Evolutionary conservation across 805 yeast genomes (phyloP).

Genomic region (Tetrapisispora phaffii): DNA sequence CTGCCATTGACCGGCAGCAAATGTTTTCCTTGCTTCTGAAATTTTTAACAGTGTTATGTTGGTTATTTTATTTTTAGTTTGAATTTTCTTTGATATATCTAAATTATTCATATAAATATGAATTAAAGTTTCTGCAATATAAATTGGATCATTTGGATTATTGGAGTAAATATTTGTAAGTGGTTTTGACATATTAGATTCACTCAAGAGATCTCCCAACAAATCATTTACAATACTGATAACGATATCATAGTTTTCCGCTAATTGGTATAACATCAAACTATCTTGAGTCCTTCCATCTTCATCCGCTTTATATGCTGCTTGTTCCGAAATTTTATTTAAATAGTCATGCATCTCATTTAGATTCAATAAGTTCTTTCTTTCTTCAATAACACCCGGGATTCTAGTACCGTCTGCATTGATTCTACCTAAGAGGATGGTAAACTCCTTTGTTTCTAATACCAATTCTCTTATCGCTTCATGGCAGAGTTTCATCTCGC

Average conservation of each 20-base stretch:
- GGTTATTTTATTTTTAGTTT: conserved; percentile 50
- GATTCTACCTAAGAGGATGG: conserved; percentile 70
- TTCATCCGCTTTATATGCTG: conserved; percentile 80
- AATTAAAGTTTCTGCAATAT: conserved; percentile 30
- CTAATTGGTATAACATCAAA: conserved; percentile 71
- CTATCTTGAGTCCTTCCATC: conserved; percentile 87
- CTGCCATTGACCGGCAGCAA: conserved; percentile 49
- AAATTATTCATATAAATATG: conserved; percentile 41
- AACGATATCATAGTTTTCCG: conserved; percentile 81
- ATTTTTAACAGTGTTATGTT: conserved; percentile 55
- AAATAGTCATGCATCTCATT: conserved; percentile 51
- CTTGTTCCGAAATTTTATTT: conserved; percentile 65
- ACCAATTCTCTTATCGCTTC: conserved; percentile 78
- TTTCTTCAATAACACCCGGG: conserved; percentile 78
- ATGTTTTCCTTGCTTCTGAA: conserved; percentile 55
- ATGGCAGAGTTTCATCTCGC: conserved; percentile 51
- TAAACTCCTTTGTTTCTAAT: conserved; percentile 77
- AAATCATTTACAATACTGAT: conserved; percentile 62
- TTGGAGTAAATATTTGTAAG: conserved; percentile 32
- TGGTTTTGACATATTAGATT: conserved; percentile 58
- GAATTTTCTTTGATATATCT: conserved; percentile 47
- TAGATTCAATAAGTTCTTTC: conserved; percentile 56
- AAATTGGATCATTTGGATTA: conserved; percentile 35
- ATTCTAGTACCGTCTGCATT: conserved; percentile 64
- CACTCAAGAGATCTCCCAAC: conserved; percentile 66